Percentiles rank a stretch among this genome's conserved stretches.
Evolutionary conservation across 1,284 basidiomycete species (phyloP).

Genomic region (Leccinum solheimii): DNA sequence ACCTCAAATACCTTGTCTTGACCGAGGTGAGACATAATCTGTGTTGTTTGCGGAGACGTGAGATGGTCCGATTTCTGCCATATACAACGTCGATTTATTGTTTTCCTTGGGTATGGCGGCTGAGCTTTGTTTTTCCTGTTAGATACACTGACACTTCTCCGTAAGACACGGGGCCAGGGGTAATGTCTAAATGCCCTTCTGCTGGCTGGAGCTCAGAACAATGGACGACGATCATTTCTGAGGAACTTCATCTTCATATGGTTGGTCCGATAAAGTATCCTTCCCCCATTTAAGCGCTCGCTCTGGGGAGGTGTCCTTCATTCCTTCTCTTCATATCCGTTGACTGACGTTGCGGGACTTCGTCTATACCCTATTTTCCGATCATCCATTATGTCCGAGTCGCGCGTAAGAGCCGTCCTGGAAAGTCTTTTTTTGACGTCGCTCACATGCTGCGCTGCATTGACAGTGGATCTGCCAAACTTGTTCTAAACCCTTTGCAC

Average conservation of each 20-base stretch:
- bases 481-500: conserved; percentile 48
- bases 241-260: conserved; percentile 8
- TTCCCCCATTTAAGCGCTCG: conserved; percentile 25
- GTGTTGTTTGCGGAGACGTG: conserved; percentile 19
- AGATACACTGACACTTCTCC: conserved; percentile 7
- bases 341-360: conserved; percentile 40
- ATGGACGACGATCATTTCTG: conserved; percentile 15
- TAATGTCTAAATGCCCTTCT: conserved; percentile 3
- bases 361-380: conserved; percentile 35
- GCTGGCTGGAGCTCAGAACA: conserved; percentile 19
- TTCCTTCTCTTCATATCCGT: conserved; percentile 12
- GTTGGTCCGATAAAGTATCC: conserved; percentile 12
- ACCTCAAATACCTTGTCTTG: conserved; percentile 17
- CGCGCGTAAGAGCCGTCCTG: conserved; percentile 23
- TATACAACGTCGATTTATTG: conserved; percentile 24
- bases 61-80: conserved; percentile 4
- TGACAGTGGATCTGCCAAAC: conserved; percentile 36
- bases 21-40: conserved; percentile 36
- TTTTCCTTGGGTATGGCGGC: conserved; percentile 9
- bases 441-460: conserved; percentile 2
- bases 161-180: conserved; percentile 7
- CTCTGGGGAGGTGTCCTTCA: neutral
- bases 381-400: conserved; percentile 16
- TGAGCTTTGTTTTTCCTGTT: conserved; percentile 28
- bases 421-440: neutral